Evolutionary conservation across 2,329 filamentous ascomycete species (phyloP).

Genomic region (Cladosporium cucumerinum): DNA sequence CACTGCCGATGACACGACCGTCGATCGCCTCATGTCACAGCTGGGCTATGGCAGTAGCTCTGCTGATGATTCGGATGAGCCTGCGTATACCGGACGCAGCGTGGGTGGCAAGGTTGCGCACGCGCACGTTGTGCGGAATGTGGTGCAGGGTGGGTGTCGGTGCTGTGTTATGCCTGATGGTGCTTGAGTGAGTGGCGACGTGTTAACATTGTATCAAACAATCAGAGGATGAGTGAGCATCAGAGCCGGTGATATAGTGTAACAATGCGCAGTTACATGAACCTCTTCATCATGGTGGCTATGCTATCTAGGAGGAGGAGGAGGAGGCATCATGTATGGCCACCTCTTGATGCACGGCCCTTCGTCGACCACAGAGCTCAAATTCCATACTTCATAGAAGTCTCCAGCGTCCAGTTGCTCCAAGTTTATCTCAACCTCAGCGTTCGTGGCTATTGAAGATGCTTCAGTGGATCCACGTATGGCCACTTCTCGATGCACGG

Average conservation of each 20-base stretch:
- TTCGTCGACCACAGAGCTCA: not conserved
- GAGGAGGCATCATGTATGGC: too few relatives aligned
- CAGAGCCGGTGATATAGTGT: too few relatives aligned
- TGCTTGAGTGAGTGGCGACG: not conserved
- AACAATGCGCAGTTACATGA: too few relatives aligned
- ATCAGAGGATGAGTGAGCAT: too few relatives aligned
- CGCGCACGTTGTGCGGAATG: constrained; percentile 71
- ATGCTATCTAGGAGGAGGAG: too few relatives aligned
- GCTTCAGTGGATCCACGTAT: too few relatives aligned
- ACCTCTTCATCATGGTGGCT: too few relatives aligned
- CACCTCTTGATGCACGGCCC: too few relatives aligned
- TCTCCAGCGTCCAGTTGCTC: not conserved
- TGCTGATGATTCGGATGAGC: constrained; percentile 38
- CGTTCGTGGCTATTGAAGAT: too few relatives aligned
- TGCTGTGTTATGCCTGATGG: constrained; percentile 22
- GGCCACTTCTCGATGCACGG: too few relatives aligned
- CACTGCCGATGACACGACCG: constrained; percentile 29
- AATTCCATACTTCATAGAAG: not conserved
- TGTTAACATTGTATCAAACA: too few relatives aligned
- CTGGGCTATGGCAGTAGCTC: constrained; percentile 41
- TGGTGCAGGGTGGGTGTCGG: constrained; percentile 45
- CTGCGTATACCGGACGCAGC: constrained; percentile 51
- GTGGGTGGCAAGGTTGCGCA: constrained; percentile 86
- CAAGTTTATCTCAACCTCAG: not conserved
- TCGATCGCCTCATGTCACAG: constrained; percentile 32